phyloP scores from a whole-genome alignment of 1,284 basidiomycete species.

The Termitomyces sp. region DNA sequence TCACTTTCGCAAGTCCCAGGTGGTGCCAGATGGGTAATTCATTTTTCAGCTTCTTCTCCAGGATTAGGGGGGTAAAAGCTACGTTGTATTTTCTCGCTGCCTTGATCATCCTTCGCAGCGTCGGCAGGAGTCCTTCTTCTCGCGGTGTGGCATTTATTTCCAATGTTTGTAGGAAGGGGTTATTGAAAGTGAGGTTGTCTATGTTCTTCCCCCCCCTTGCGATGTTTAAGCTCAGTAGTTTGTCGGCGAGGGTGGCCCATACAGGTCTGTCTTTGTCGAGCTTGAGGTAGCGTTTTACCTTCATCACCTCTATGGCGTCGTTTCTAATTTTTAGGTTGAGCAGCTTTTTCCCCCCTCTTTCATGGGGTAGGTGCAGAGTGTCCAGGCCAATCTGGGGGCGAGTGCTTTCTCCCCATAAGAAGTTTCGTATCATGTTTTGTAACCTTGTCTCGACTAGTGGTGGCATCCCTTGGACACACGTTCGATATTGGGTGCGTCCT shows the following conservation, averaged over 20 bases:
- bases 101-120: neutral
- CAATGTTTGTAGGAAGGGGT: neutral
- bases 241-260: conserved; percentile 19
- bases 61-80: neutral
- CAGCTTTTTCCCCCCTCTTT: conserved; percentile 17
- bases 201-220: neutral
- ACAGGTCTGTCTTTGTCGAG: conserved; percentile 2
- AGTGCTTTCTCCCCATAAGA: conserved; percentile 22
- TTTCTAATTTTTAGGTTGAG: conserved; percentile 20
- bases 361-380: conserved; percentile 9
- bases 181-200: neutral
- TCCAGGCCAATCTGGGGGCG: conserved; percentile 17
- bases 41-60: neutral
- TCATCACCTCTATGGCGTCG: conserved; percentile 20
- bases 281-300: conserved; percentile 13
- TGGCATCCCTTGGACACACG: conserved; percentile 32
- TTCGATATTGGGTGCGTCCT: conserved; percentile 28
- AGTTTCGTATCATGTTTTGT: conserved; percentile 16
- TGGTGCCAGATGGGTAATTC: neutral
- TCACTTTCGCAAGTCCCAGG: neutral
- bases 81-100: neutral
- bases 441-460: conserved; percentile 17
- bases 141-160: fast-evolving
- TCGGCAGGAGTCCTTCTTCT: neutral
- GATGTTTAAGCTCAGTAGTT: conserved; percentile 7